These are phyloP conservation scores for Phytopythium helicoides DNA, from an alignment of 352 stramenopile species.

Conservation along the genomic window DNA sequence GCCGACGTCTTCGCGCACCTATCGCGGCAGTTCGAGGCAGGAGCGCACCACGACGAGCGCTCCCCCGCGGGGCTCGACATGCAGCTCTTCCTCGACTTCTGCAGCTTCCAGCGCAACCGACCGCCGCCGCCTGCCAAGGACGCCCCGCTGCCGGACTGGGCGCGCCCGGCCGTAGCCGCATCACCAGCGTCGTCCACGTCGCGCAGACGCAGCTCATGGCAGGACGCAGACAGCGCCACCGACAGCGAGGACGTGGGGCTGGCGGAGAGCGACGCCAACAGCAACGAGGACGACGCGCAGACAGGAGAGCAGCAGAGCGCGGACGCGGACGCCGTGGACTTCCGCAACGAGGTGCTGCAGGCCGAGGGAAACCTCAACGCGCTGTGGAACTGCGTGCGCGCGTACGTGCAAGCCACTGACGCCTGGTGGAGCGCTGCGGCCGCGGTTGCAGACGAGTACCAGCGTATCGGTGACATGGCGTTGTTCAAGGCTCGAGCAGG, in stretches of 20 bases:
- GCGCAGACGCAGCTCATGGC: conserved; percentile 28
- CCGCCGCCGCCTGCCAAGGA: conserved; percentile 44
- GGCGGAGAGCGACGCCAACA: conserved; percentile 24
- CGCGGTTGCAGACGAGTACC: conserved; percentile 65
- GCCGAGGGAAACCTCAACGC: conserved; percentile 68
- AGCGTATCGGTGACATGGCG: conserved; percentile 50
- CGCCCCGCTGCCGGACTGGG: conserved; percentile 51
- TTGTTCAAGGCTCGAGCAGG: conserved; percentile 26
- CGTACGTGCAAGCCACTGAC: conserved; percentile 58
- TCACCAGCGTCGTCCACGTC: conserved; percentile 13
- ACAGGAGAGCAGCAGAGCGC: neutral
- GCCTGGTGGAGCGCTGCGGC: conserved; percentile 53
- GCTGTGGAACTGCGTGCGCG: conserved; percentile 69
- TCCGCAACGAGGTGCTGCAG: conserved; percentile 76
- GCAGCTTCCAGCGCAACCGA: conserved; percentile 60
- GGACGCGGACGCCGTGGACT: conserved; percentile 33
- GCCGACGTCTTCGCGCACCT: conserved; percentile 47
- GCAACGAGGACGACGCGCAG: conserved; percentile 12
- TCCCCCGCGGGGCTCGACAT: conserved; percentile 71
- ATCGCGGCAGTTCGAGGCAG: conserved; percentile 37
- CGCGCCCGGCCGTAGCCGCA: conserved; percentile 24
- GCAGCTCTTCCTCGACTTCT: conserved; percentile 83
- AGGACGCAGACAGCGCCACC: conserved; percentile 51
- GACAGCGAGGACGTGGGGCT: conserved; percentile 63
- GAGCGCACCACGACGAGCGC: conserved; percentile 57